Evolutionary conservation across 441 rosid species (phyloP).

Genomic region (Theobroma grandiflorum): DNA sequence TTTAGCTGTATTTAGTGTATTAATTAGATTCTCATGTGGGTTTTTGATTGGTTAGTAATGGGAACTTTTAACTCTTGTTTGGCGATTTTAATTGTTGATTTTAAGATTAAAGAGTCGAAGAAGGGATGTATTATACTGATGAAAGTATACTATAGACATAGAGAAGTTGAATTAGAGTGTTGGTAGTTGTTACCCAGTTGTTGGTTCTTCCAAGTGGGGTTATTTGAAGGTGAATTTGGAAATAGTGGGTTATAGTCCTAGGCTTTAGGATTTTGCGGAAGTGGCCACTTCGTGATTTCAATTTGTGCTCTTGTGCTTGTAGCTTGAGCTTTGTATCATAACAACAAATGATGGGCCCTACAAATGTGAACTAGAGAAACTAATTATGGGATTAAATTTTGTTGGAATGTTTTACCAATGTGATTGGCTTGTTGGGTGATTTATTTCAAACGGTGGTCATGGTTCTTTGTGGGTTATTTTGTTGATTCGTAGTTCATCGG

Average conservation of each 20-base stretch:
- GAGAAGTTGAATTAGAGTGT: background rate
- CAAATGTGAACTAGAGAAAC: background rate
- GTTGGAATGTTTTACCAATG: background rate
- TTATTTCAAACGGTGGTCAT: background rate
- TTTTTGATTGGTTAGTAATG: slow-evolving; percentile 6
- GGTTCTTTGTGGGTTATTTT: slow-evolving; percentile 5
- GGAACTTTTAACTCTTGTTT: background rate
- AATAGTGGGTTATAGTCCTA: background rate
- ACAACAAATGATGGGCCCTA: background rate
- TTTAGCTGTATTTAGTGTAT: background rate
- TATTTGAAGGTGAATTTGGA: slow-evolving; percentile 1
- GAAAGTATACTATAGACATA: background rate
- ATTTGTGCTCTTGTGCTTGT: background rate
- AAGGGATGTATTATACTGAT: background rate
- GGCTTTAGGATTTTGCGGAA: background rate
- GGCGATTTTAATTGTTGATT: background rate
- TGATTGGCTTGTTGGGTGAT: slow-evolving; percentile 8
- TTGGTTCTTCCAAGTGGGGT: background rate
- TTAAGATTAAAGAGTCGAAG: slow-evolving; percentile 2
- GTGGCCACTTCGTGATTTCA: background rate
- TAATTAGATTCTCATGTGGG: background rate
- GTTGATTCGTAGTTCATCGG: background rate
- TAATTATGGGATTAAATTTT: background rate
- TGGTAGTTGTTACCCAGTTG: background rate
- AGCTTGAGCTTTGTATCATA: background rate